Evolutionary conservation across 108 stramenopile genomes (phyloP).

Genomic region (Skeletonema potamos): DNA sequence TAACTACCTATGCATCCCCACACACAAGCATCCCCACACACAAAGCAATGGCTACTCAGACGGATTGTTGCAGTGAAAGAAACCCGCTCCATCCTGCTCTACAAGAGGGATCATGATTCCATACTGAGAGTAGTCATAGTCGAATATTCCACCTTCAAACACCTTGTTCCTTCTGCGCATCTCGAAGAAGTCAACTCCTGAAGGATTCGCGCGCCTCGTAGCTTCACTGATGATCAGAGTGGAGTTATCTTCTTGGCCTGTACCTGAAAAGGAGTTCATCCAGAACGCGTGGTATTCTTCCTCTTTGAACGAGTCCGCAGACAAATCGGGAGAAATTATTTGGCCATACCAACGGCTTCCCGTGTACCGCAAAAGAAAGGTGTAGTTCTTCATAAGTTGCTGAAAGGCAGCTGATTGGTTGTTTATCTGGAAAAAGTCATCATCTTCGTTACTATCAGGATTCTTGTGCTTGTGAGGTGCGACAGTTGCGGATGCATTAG

Average conservation of each 20-base stretch:
- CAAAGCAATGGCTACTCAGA: not conserved
- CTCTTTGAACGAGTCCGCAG: not conserved
- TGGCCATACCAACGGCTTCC: slow-evolving; percentile 40
- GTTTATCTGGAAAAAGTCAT: slow-evolving; percentile 39
- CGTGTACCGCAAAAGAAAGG: slow-evolving; percentile 29
- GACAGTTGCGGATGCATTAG: slow-evolving; percentile 1
- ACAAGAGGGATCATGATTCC: slow-evolving; percentile 31
- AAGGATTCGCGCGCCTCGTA: not conserved
- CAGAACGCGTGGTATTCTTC: slow-evolving; percentile 5
- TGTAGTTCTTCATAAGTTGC: slow-evolving; percentile 36
- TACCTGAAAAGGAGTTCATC: not conserved
- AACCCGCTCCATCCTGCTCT: slow-evolving; percentile 11
- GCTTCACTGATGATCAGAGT: slow-evolving; percentile 1
- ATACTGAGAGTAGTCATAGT: slow-evolving; percentile 17
- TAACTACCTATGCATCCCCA: no score
- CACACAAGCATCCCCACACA: not conserved
- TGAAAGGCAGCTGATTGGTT: slow-evolving; percentile 14
- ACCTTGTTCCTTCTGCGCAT: slow-evolving; percentile 2
- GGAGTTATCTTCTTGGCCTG: not conserved
- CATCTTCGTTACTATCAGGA: slow-evolving; percentile 11
- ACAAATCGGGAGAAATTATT: not conserved
- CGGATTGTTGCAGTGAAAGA: slow-evolving; percentile 30
- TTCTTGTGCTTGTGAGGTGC: slow-evolving; percentile 17
- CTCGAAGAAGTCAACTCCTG: slow-evolving; percentile 7
- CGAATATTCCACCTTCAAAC: not conserved